Evolutionary conservation across 1,284 basidiomycete species (phyloP), one percentile per base, ranked within the genome.

Genomic region (Cutaneotrichosporon mucoides): DNA sequence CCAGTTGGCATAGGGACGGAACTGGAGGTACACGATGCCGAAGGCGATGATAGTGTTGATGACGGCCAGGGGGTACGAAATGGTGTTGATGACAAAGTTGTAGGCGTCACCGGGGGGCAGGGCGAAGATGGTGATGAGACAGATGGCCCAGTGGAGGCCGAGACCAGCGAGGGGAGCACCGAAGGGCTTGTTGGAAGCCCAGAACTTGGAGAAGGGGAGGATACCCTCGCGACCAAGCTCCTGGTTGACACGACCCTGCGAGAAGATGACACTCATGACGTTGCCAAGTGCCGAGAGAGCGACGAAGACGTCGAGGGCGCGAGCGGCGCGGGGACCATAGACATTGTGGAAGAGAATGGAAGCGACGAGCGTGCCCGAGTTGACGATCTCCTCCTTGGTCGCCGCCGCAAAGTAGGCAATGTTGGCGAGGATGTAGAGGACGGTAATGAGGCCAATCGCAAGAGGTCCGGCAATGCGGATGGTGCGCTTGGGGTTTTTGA

Each of bases 41-140:
- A 62, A 54, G n/a, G 61, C 36, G 53, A 63, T 63, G 52, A 53
- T 41, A 6, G 48, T 38, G 55, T 60, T 63, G 53, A 63, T 63
- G 48, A 60, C 58, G 5, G 61, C 55, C 11, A 60, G 55, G 2
- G 61, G 61, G 57, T 62, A 62, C 51, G 61, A 62, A 55, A 62
- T 62, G 16, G 61, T 62, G 61, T 62, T 62, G 57, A 62, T 48
- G 44, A 69, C 59, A 65, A 84, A 82, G 59, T 79, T 79, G 76
- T 83, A 84, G 0, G 83, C 82, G 67, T 83, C 82, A 48, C 81
- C 82, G 24, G 82, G 78, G 1, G 84, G 84, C 15, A 82, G 81
- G 0, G 78, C 81, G 33, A 84, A 69, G 64, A 86, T 82, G 51
- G 85, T 79, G 62, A 84, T 78, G n/a, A 81, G 70, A 0, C 83